phyloP scores from a whole-genome alignment of 2,329 filamentous ascomycete genomes.

The Lachnellula hyalina region DNA sequence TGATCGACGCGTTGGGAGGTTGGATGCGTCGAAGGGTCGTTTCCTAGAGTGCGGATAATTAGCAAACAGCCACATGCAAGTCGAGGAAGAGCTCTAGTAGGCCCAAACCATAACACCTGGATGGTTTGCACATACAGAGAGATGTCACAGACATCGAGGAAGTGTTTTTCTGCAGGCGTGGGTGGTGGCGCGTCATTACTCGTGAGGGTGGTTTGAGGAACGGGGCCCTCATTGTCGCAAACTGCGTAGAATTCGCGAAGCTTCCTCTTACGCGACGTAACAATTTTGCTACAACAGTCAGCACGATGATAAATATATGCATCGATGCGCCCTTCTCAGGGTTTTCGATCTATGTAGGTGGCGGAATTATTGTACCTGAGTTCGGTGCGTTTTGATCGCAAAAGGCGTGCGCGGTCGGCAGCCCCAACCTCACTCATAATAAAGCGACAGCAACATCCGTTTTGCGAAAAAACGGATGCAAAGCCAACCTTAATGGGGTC shows the following conservation, averaged over 20 bases:
- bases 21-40: slow-evolving; percentile 46
- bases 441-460: slow-evolving; percentile 65
- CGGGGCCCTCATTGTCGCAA: slow-evolving; percentile 57
- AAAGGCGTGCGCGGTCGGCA: slow-evolving; percentile 60
- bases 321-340: slow-evolving; percentile 22
- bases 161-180: slow-evolving; percentile 48
- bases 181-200: slow-evolving; percentile 51
- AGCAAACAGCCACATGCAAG: slow-evolving; percentile 19
- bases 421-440: slow-evolving; percentile 67
- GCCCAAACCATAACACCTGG: slow-evolving; percentile 14
- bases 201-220: slow-evolving; percentile 53
- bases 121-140: slow-evolving; percentile 47
- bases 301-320: slow-evolving; percentile 19
- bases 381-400: slow-evolving; percentile 60
- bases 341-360: slow-evolving; percentile 14
- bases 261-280: slow-evolving; percentile 84
- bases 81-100: slow-evolving; percentile 13
- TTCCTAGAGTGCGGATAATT: slow-evolving; percentile 35
- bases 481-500: slow-evolving; percentile 33
- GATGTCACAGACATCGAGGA: slow-evolving; percentile 53
- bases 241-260: slow-evolving; percentile 82
- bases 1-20: slow-evolving; percentile 45
- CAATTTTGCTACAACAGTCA: slow-evolving; percentile 55
- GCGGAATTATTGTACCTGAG: slow-evolving; percentile 46
- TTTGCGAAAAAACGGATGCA: slow-evolving; percentile 57